Evolutionary conservation across 768 basidiomycete genomes (phyloP).

Genomic region (Tremella yokohamensis): DNA sequence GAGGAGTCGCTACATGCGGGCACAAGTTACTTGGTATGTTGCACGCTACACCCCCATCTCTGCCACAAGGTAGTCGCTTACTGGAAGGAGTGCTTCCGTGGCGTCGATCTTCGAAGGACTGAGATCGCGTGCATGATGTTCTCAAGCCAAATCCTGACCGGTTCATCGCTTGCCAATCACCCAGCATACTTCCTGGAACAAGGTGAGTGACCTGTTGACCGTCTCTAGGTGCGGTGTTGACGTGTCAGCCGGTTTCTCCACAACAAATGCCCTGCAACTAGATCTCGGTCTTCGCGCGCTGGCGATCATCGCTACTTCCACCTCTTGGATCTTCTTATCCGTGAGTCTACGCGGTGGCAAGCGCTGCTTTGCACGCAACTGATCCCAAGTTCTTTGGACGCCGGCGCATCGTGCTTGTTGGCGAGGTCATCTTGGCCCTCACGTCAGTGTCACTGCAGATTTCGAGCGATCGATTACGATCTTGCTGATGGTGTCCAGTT

Average conservation of each 20-base stretch:
- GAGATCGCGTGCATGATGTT: slow-evolving; percentile 33
- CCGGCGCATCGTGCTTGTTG: slow-evolving; percentile 10
- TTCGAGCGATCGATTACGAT: no score
- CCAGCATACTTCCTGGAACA: slow-evolving; percentile 30
- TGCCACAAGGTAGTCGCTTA: slow-evolving; percentile 12
- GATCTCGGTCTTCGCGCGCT: slow-evolving; percentile 21
- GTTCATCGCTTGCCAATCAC: slow-evolving; percentile 8
- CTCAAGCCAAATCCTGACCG: slow-evolving; percentile 20
- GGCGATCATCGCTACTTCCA: slow-evolving; percentile 35
- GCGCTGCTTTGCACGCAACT: no score
- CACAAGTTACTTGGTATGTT: slow-evolving; percentile 14
- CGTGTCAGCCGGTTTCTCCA: slow-evolving; percentile 28
- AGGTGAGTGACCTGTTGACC: not conserved
- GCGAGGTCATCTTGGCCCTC: slow-evolving; percentile 1
- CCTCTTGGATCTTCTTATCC: slow-evolving; percentile 33
- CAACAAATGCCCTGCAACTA: slow-evolving; percentile 22
- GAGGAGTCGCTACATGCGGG: slow-evolving; percentile 30
- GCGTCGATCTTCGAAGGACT: slow-evolving; percentile 28
- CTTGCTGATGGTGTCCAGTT: slow-evolving; percentile 47
- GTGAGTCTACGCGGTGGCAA: slow-evolving; percentile 44
- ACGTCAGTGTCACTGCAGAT: no score
- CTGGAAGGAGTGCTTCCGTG: slow-evolving; percentile 26
- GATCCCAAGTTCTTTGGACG: slow-evolving; percentile 12
- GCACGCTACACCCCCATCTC: no score
- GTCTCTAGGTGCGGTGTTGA: not conserved